These are phyloP conservation scores for Russula foetens DNA, from an alignment of 768 basidiomycete species.

Conservation along the genomic window DNA sequence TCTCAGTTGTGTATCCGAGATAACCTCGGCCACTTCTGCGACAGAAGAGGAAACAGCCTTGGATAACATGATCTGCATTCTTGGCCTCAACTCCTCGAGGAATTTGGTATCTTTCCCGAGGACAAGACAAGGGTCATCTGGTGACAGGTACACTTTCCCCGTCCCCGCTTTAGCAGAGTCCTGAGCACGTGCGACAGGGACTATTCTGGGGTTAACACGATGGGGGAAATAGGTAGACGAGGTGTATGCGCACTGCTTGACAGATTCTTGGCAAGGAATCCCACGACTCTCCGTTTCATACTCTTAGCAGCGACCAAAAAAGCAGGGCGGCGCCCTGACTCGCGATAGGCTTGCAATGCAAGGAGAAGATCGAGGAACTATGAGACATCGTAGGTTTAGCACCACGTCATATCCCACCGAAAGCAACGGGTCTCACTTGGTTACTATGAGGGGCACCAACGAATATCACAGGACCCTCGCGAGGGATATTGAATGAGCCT, in stretches of 20 bases:
- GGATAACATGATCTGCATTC: constrained; percentile 82
- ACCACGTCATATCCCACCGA: not conserved
- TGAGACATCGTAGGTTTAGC: not conserved
- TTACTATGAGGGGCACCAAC: constrained; percentile 92
- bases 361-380: constrained; percentile 91
- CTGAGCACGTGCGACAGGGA: constrained; percentile 88
- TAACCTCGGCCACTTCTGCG: constrained; percentile 81
- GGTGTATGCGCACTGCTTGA: constrained; percentile 61
- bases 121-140: constrained; percentile 69
- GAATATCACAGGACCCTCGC: constrained; percentile 85
- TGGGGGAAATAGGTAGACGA: not conserved
- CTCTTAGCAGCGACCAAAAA: constrained; percentile 87
- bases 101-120: constrained; percentile 80
- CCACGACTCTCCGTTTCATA: constrained; percentile 71
- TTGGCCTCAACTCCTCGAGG: constrained; percentile 58
- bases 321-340: constrained; percentile 70
- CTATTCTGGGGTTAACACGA: constrained; percentile 31
- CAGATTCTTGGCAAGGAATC: constrained; percentile 69
- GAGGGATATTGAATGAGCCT: constrained; percentile 89
- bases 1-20: constrained; percentile 79
- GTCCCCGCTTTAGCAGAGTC: constrained; percentile 73
- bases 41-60: constrained; percentile 66
- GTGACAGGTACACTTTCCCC: constrained; percentile 64
- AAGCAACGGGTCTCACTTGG: constrained; percentile 42
- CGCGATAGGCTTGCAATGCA: constrained; percentile 73